phyloP scores from a whole-genome alignment of 225 moss, liverwort and hornwort species.

The Thuidium tamariscinum region DNA sequence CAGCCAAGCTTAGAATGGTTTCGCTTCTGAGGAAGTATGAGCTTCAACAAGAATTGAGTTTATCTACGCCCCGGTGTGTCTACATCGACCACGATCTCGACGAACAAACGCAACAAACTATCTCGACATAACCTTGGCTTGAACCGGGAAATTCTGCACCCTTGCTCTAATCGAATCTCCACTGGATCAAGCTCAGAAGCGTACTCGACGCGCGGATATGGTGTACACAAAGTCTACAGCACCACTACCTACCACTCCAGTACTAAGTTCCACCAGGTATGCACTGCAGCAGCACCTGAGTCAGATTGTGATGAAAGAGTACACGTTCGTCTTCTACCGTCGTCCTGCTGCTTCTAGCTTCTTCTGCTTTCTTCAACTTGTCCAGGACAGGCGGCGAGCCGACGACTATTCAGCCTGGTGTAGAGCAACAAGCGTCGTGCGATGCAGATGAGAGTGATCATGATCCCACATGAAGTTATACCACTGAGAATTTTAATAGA shows the following conservation, averaged over 20 bases:
- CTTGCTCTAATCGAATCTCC: neutral
- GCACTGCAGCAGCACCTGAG: neutral
- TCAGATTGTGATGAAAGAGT: neutral
- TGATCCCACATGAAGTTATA: neutral
- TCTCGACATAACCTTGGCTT: neutral
- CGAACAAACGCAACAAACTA: neutral
- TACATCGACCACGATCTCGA: neutral
- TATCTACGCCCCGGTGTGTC: neutral
- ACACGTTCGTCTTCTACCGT: neutral
- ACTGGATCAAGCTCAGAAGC: neutral
- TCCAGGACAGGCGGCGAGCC: neutral
- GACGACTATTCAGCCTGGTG: constrained; percentile 5
- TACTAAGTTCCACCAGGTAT: neutral
- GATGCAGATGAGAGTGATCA: neutral
- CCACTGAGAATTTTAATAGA: neutral
- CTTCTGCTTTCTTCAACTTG: neutral
- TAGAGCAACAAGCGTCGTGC: neutral
- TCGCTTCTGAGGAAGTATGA: neutral
- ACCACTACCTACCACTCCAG: neutral
- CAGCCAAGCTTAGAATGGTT: neutral
- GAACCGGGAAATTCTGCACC: neutral
- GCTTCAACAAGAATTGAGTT: neutral
- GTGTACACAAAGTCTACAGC: neutral
- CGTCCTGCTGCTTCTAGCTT: neutral
- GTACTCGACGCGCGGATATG: neutral